A percentile compares a stretch with the other conserved stretches of the same genome.
Conservation (phyloP, 345 rosid genomes). For the Hypericum androsaemum region DNA sequence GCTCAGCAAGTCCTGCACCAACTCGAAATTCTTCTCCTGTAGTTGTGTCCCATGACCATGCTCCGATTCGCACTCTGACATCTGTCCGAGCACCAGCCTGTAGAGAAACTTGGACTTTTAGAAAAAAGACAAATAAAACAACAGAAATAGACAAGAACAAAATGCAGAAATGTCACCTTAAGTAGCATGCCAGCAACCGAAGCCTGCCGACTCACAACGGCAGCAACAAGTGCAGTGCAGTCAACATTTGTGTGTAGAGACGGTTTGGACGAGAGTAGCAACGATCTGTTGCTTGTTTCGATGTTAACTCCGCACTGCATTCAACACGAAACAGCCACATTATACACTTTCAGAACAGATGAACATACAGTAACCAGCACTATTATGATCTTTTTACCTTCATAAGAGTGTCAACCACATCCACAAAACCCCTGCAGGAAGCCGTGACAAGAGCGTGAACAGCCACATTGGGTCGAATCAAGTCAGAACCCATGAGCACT, state of each 20-base stretch:
- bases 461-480: slow-evolving; percentile 73
- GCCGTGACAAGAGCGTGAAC: slow-evolving; percentile 85
- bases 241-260: slow-evolving; percentile 78
- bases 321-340: slow-evolving; percentile 5
- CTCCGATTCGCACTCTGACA: slow-evolving; percentile 65
- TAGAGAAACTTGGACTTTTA: slow-evolving; percentile 11
- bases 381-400: slow-evolving; percentile 36
- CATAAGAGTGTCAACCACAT: slow-evolving; percentile 56
- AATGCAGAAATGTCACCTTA: slow-evolving; percentile 39
- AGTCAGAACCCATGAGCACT: slow-evolving; percentile 78
- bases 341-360: background rate
- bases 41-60: slow-evolving; percentile 89
- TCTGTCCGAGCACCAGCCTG: slow-evolving; percentile 63
- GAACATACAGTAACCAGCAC: background rate
- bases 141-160: background rate
- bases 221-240: slow-evolving; percentile 80
- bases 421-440: slow-evolving; percentile 74
- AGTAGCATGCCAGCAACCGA: slow-evolving; percentile 51
- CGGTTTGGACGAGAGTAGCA: slow-evolving; percentile 82
- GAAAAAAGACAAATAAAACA: background rate
- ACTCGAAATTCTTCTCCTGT: slow-evolving; percentile 89
- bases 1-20: slow-evolving; percentile 96
- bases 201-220: slow-evolving; percentile 78
- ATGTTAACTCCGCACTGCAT: slow-evolving; percentile 81
- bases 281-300: slow-evolving; percentile 45